These are phyloP conservation scores for Trifolium subterraneum DNA, from an alignment of 306 rosid species.

Conservation along the genomic window DNA sequence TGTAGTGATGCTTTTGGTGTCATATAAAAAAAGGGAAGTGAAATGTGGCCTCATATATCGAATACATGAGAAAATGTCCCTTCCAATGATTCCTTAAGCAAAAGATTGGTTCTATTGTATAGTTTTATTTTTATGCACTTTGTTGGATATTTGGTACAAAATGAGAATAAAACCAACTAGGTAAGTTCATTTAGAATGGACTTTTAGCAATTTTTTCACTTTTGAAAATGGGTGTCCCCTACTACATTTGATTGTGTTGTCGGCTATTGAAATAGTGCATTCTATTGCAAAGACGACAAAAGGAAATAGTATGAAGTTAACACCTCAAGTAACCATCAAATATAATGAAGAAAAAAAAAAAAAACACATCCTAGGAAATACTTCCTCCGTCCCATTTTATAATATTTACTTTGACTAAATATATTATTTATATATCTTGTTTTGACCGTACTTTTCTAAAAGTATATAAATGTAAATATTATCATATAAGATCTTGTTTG, in stretches of 20 bases:
- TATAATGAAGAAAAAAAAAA: too few species aligned
- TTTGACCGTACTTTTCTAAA: too few species aligned
- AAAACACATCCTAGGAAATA: too few species aligned
- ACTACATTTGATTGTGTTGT: conserved; percentile 26
- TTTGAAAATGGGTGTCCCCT: conserved; percentile 24
- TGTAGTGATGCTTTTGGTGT: background rate
- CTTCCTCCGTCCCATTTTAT: too few species aligned
- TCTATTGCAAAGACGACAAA: conserved; percentile 8
- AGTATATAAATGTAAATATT: too few species aligned
- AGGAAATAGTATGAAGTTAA: background rate
- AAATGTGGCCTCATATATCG: background rate
- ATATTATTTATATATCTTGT: too few species aligned
- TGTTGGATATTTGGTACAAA: conserved; percentile 35
- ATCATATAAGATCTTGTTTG: too few species aligned
- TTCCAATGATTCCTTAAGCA: conserved; percentile 1
- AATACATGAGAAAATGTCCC: background rate
- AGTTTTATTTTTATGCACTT: conserved; percentile 39
- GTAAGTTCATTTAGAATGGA: conserved; percentile 28
- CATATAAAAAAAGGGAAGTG: background rate
- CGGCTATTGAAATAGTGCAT: conserved; percentile 41
- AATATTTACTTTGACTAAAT: too few species aligned
- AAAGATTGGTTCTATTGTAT: conserved; percentile 16
- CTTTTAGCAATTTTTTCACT: conserved; percentile 32
- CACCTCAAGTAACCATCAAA: too few species aligned
- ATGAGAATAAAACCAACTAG: conserved; percentile 28